Percentiles rank a stretch among this genome's conserved stretches.
These are phyloP conservation scores for Fraxinus sp. DNA, from an alignment of 305 asterid genomes.

Conservation along the genomic window DNA sequence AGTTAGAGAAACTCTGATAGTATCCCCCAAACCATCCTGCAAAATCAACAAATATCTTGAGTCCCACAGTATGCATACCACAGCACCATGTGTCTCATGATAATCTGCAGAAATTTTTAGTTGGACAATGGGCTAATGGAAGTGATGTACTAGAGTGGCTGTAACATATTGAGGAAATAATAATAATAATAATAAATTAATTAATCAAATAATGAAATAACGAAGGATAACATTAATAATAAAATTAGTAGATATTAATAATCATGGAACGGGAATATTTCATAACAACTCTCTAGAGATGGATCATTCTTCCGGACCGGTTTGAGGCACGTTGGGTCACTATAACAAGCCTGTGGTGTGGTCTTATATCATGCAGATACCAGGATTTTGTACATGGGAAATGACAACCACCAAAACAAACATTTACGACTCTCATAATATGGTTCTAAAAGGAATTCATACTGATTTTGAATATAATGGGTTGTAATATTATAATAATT, in stretches of 20 bases:
- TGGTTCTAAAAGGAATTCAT: not conserved
- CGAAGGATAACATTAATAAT: not conserved
- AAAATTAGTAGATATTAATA: not conserved
- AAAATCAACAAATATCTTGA: slow-evolving; percentile 22
- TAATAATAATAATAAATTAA: too few relatives aligned
- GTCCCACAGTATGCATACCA: not conserved
- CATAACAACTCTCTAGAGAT: not conserved
- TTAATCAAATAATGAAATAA: not conserved
- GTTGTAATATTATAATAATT: not conserved
- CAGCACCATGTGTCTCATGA: slow-evolving; percentile 2
- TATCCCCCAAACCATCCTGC: slow-evolving; percentile 98
- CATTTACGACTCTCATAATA: not conserved
- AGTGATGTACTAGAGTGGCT: not conserved
- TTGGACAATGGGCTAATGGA: not conserved
- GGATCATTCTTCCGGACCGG: not conserved
- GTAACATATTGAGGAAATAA: too few relatives aligned
- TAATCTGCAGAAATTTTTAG: not conserved
- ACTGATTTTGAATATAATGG: not conserved
- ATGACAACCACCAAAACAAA: not conserved
- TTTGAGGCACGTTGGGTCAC: not conserved
- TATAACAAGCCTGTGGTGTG: not conserved
- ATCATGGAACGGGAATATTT: not conserved
- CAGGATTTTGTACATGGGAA: not conserved
- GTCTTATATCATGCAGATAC: not conserved
- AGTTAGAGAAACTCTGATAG: slow-evolving; percentile 93